phyloP scores from a whole-genome alignment of 345 rosid species.

The Sonneratia alba region DNA sequence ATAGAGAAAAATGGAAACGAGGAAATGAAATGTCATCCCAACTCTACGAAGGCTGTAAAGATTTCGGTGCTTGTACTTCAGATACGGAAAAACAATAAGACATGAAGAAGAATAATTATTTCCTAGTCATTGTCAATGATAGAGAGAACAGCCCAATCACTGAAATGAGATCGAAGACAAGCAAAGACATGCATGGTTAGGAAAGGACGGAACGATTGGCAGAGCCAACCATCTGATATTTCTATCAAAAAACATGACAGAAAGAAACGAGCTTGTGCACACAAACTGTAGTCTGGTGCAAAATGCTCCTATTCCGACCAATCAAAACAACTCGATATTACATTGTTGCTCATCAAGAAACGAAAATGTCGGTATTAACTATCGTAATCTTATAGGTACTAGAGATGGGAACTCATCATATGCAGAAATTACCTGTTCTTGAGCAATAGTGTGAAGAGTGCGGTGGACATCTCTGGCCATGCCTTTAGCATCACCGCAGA shows the following conservation, averaged over 20 bases:
- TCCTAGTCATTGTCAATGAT: background rate
- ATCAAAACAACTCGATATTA: too few relatives aligned
- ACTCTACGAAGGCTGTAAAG: background rate
- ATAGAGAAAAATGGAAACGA: too few relatives aligned
- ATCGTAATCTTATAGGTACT: background rate
- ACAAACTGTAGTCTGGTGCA: too few relatives aligned
- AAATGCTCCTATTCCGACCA: too few relatives aligned
- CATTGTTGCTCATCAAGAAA: background rate
- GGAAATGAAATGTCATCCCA: background rate
- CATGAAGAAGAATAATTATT: background rate
- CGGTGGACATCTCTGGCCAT: conserved; percentile 97
- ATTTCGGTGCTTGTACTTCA: too few relatives aligned
- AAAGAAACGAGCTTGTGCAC: too few relatives aligned
- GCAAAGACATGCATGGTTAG: background rate
- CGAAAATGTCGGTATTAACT: background rate
- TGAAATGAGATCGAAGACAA: background rate
- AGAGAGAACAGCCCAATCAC: background rate
- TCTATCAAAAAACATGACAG: background rate
- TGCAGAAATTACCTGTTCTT: conserved; percentile 58
- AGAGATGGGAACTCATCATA: background rate
- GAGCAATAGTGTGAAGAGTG: conserved; percentile 70
- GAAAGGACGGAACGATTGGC: background rate
- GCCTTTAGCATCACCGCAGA: conserved; percentile 98
- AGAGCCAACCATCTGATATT: background rate
- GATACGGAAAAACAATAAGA: too few relatives aligned